A percentile compares a stretch with the other conserved stretches of the same genome.
phyloP scores from a whole-genome alignment of 2,329 filamentous ascomycete genomes.

The Ascosphaera apis region DNA sequence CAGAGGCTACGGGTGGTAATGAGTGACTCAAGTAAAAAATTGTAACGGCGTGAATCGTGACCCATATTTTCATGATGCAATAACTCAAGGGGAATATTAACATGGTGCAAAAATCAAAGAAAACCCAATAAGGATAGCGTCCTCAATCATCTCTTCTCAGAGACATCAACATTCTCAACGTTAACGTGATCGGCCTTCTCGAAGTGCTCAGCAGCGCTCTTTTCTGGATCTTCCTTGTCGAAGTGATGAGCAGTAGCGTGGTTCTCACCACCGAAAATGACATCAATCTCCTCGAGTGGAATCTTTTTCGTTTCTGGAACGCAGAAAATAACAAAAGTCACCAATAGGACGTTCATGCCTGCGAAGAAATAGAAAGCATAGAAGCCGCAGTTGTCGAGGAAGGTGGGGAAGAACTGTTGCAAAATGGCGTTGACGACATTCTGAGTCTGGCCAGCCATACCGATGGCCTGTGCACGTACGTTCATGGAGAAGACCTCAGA shows the following conservation, averaged over 20 bases:
- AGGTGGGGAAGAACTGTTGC: slow-evolving; percentile 47
- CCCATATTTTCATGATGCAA: no score
- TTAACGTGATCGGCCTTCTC: no score
- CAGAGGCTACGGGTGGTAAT: no score
- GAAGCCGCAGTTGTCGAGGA: slow-evolving; percentile 35
- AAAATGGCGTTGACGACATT: slow-evolving; percentile 45
- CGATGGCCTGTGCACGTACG: slow-evolving; percentile 46
- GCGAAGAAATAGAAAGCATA: slow-evolving; percentile 34
- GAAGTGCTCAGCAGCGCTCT: slow-evolving; percentile 2
- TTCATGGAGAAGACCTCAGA: slow-evolving; percentile 49
- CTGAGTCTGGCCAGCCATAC: slow-evolving; percentile 38
- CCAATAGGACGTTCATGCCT: slow-evolving; percentile 28
- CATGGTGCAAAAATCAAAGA: no score
- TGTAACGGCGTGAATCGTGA: no score
- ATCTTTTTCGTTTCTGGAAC: slow-evolving; percentile 29
- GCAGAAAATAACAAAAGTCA: slow-evolving; percentile 27
- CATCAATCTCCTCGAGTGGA: slow-evolving; percentile 16
- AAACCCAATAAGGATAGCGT: no score
- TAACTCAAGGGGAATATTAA: no score
- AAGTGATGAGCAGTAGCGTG: slow-evolving; percentile 8
- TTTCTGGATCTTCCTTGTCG: slow-evolving; percentile 9
- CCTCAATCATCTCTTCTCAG: not conserved
- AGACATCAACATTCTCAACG: no score
- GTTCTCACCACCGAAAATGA: slow-evolving; percentile 16
- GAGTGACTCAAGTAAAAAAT: no score